Percentiles rank a stretch among this genome's conserved stretches.
Conservation (phyloP, 2,329 filamentous ascomycete species). For the Ophiosphaerella narmari region DNA sequence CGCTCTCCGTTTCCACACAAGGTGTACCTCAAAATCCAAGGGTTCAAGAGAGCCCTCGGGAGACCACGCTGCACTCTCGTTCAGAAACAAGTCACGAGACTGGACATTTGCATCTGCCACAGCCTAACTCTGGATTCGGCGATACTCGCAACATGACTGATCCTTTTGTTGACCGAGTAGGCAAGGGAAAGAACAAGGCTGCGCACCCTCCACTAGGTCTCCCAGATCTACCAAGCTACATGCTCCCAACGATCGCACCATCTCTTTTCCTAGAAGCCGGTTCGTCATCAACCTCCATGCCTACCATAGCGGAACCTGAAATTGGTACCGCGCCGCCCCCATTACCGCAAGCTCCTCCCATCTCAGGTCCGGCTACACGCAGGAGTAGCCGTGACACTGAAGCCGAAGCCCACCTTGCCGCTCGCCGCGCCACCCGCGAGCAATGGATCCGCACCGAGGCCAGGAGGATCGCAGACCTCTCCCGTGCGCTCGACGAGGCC, state of each 20-base stretch:
- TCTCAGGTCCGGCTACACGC: slow-evolving; percentile 4
- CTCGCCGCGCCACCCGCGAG: slow-evolving; percentile 10
- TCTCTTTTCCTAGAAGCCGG: not conserved
- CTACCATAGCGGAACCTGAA: not conserved
- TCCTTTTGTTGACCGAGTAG: slow-evolving; percentile 4
- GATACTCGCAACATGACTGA: slow-evolving; percentile 8
- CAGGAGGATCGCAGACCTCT: slow-evolving; percentile 8
- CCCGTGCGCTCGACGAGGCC: not conserved
- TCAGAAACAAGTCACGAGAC: not conserved
- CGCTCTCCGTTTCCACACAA: no score
- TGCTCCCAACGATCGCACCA: not conserved
- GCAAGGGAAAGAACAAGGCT: no score
- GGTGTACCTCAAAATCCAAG: no score
- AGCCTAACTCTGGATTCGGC: not conserved
- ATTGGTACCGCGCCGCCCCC: not conserved
- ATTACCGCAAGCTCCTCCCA: not conserved
- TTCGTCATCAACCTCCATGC: not conserved
- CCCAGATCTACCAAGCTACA: no score
- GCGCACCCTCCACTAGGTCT: no score
- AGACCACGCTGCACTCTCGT: no score
- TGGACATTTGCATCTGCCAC: no score
- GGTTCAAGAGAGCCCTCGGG: no score
- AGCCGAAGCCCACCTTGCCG: slow-evolving; percentile 5
- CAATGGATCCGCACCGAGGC: slow-evolving; percentile 22
- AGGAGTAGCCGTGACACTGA: not conserved